These are phyloP conservation scores for Fimicolochytrium jonesii DNA, from an alignment of 192 early-diverging fungal genomes.

Conservation along the genomic window DNA sequence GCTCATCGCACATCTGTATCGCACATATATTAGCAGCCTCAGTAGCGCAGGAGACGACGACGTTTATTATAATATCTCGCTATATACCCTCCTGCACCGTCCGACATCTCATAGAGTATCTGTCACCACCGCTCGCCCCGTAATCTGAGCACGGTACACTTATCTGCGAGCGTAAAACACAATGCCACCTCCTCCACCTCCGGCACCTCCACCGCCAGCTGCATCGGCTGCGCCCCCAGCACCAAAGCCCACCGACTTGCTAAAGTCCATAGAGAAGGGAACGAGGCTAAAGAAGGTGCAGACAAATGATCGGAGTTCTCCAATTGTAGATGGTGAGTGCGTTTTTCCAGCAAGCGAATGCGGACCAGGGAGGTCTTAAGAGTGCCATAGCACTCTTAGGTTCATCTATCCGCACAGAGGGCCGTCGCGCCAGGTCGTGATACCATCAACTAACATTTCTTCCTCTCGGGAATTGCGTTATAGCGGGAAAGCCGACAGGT, in stretches of 20 bases:
- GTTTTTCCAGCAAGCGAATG: not conserved
- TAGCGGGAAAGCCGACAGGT: conserved; percentile 29
- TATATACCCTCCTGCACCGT: too few species aligned
- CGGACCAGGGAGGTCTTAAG: not conserved
- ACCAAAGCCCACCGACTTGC: conserved; percentile 26
- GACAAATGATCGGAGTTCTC: conserved; percentile 48
- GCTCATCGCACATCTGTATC: too few species aligned
- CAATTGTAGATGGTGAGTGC: conserved; percentile 42
- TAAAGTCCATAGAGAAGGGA: conserved; percentile 51
- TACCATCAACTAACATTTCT: not conserved
- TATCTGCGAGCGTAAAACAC: too few species aligned
- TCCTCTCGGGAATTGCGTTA: not conserved
- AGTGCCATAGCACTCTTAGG: too few species aligned
- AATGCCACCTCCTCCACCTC: conserved; percentile 34
- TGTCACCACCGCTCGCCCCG: too few species aligned
- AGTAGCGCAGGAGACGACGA: too few species aligned
- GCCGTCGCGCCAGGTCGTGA: too few species aligned
- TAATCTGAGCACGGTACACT: too few species aligned
- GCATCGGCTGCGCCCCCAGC: conserved; percentile 24
- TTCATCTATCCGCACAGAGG: too few species aligned
- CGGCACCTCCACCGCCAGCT: conserved; percentile 40
- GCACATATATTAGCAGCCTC: too few species aligned
- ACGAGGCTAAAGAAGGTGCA: conserved; percentile 49
- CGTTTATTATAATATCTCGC: too few species aligned
- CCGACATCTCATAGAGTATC: too few species aligned